Conservation (phyloP, 179 eudicot genomes). For the Corrigiola litoralis region DNA sequence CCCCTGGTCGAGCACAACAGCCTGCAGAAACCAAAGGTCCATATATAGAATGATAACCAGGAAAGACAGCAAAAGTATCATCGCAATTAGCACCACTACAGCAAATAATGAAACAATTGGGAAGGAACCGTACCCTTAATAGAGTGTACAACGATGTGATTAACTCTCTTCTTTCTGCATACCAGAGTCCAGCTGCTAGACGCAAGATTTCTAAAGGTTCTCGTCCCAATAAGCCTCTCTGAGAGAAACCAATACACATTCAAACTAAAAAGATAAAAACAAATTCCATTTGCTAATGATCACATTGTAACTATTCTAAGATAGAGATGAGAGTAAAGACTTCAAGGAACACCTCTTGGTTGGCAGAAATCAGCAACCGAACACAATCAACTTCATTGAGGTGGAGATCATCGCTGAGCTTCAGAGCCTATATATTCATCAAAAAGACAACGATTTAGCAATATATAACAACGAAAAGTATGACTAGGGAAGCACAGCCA, state of each 20-base stretch:
- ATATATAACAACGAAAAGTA: not conserved
- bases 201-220: constrained; percentile 83
- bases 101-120: not conserved
- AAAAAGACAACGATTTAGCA: not conserved
- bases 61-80: not conserved
- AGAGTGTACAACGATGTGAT: constrained; percentile 80
- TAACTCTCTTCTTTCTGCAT: constrained; percentile 90
- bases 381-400: constrained; percentile 92
- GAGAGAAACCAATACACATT: constrained; percentile 12
- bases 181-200: constrained; percentile 91
- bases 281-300: not conserved
- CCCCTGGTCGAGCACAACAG: constrained; percentile 93
- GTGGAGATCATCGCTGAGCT: constrained; percentile 93
- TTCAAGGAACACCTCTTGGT: constrained; percentile 99
- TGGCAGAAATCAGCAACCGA: constrained; percentile 77
- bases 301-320: no score
- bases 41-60: not conserved
- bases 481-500: not conserved
- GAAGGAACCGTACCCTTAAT: constrained; percentile 56
- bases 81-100: not conserved
- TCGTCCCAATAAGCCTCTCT: constrained; percentile 93
- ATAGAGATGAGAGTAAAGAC: no score
- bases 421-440: constrained; percentile 49
- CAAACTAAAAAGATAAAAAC: constrained; percentile 6
- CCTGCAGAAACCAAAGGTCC: constrained; percentile 48